A percentile compares a stretch with the other conserved stretches of the same genome.
Conservation (phyloP, 257 asterid species). For the Mentha longifolia region DNA sequence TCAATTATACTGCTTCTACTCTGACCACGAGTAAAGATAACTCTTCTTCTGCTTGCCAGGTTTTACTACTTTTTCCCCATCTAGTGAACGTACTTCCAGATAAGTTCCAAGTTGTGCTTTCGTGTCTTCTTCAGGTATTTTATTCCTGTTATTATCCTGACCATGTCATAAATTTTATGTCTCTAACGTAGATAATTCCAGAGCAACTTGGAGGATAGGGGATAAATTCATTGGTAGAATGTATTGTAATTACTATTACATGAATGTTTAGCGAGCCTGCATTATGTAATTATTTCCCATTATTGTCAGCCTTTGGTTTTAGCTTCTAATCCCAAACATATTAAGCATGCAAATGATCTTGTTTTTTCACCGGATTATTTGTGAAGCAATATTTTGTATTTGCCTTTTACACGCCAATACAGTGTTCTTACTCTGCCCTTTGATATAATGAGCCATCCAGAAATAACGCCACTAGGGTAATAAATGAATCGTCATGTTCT, state of each 20-base stretch:
- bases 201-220: neutral
- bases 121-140: slow-evolving; percentile 81
- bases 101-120: slow-evolving; percentile 83
- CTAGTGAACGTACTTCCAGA: slow-evolving; percentile 78
- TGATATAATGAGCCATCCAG: slow-evolving; percentile 9
- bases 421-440: neutral
- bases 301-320: neutral
- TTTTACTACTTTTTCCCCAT: slow-evolving; percentile 70
- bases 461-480: slow-evolving; percentile 1
- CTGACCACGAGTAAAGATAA: slow-evolving; percentile 9
- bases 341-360: neutral
- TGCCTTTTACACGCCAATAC: neutral
- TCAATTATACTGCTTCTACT: slow-evolving; percentile 14
- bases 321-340: neutral
- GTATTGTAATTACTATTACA: neutral
- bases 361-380: neutral
- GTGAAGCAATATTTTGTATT: slow-evolving; percentile 26
- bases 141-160: slow-evolving; percentile 28
- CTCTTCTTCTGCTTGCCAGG: slow-evolving; percentile 57
- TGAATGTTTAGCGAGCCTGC: slow-evolving; percentile 9
- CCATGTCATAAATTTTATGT: slow-evolving; percentile 11
- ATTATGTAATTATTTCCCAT: neutral
- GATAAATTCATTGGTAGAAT: neutral
- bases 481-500: slow-evolving; percentile 12
- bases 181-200: slow-evolving; percentile 29